Conservation (phyloP, 2,329 filamentous ascomycete genomes). For the Alternaria sp. region DNA sequence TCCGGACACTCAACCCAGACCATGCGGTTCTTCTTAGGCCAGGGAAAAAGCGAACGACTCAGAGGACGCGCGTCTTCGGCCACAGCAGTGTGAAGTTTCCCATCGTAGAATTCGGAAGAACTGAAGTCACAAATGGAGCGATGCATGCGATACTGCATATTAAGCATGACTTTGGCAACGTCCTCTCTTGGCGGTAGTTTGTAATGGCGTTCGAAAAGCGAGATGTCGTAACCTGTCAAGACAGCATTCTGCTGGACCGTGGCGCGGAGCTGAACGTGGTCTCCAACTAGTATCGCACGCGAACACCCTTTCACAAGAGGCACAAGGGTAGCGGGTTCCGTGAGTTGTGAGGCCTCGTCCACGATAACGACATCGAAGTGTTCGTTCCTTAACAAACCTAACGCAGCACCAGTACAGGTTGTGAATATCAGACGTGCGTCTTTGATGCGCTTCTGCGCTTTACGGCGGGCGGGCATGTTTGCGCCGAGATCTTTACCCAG, state of each 20-base stretch:
- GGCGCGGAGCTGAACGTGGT: neutral
- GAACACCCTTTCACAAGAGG: too few species aligned
- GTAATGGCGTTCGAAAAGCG: neutral
- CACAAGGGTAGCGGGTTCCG: too few species aligned
- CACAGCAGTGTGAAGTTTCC: neutral
- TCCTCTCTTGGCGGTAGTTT: neutral
- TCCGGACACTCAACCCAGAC: neutral
- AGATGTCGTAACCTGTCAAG: neutral
- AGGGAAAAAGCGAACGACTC: neutral
- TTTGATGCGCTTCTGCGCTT: too few species aligned
- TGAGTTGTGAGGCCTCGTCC: too few species aligned
- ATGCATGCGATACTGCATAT: neutral
- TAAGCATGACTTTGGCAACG: neutral
- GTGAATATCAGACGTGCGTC: too few species aligned
- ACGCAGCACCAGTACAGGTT: too few species aligned
- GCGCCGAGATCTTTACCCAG: conserved; percentile 21
- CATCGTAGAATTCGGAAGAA: neutral
- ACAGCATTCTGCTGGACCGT: neutral
- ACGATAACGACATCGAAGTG: too few species aligned
- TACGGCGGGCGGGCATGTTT: conserved; percentile 5
- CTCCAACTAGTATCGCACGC: too few species aligned
- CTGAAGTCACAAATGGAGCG: neutral
- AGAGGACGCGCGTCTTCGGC: neutral
- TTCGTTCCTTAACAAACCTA: too few species aligned
- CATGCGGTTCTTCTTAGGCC: neutral